Evolutionary conservation across 1,284 basidiomycete genomes (phyloP).

Genomic region (Tausonia pullulans): DNA sequence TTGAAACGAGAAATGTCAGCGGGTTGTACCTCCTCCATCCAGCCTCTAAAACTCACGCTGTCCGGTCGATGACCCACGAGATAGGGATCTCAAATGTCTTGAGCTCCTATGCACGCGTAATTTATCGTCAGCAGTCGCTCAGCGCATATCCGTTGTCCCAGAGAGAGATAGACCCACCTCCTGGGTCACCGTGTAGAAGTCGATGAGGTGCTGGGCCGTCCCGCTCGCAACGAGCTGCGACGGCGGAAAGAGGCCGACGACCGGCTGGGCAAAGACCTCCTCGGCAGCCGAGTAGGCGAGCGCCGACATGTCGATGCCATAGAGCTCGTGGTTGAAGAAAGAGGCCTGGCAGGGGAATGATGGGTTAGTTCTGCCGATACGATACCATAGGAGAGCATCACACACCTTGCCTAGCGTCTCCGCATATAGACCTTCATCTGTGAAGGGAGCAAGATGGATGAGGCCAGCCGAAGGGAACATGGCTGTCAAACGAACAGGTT

Average conservation of each 20-base stretch:
- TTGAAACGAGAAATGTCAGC: conserved; percentile 1
- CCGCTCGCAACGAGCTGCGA: conserved; percentile 27
- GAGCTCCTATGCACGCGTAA: conserved; percentile 21
- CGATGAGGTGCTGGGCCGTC: conserved; percentile 30
- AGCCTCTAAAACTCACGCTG: conserved; percentile 12
- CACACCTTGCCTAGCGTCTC: conserved; percentile 39
- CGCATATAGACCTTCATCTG: conserved; percentile 38
- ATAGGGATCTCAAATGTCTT: conserved; percentile 32
- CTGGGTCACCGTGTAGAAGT: conserved; percentile 33
- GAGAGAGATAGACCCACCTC: conserved; percentile 12
- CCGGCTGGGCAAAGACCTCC: conserved; percentile 29
- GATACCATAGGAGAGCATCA: conserved; percentile 15
- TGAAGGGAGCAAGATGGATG: conserved; percentile 39
- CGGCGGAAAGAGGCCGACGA: conserved; percentile 37
- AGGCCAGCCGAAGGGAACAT: conserved; percentile 38
- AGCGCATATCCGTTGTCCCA: no score
- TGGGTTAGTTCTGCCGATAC: neutral
- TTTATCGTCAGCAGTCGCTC: neutral
- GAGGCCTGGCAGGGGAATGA: conserved; percentile 24
- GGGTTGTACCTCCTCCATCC: no score
- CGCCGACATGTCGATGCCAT: conserved; percentile 13
- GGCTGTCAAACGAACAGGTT: conserved; percentile 16
- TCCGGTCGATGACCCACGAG: conserved; percentile 30
- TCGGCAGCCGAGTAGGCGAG: conserved; percentile 6
- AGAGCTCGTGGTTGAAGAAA: conserved; percentile 35